A percentile compares a stretch with the other conserved stretches of the same genome.
Evolutionary conservation across 805 yeast genomes (phyloP).

Genomic region (Brettanomyces custersianus): DNA sequence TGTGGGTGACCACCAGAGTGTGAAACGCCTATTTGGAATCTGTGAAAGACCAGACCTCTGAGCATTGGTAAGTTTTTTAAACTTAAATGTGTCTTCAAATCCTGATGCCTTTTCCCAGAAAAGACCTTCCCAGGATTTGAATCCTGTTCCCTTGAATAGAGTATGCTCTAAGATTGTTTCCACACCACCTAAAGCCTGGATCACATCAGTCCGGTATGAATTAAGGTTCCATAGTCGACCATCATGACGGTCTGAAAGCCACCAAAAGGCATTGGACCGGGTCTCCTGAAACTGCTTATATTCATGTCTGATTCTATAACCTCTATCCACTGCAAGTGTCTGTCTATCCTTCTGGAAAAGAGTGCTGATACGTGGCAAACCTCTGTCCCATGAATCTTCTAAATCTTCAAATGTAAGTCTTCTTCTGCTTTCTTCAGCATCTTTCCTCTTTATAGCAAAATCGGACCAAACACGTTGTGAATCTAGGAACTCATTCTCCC

Average conservation of each 20-base stretch:
- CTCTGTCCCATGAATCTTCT: conserved; percentile 94
- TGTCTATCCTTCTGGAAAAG: conserved; percentile 92
- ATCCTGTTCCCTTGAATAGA: conserved; percentile 92
- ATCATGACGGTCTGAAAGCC: conserved; percentile 90
- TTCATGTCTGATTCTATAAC: conserved; percentile 76
- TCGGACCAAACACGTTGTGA: conserved; percentile 98
- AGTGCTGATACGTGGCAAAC: conserved; percentile 92
- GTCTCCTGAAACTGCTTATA: conserved; percentile 65
- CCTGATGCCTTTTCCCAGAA: conserved; percentile 99
- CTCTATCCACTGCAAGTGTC: conserved; percentile 89
- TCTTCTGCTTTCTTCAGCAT: conserved; percentile 77
- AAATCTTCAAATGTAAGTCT: conserved; percentile 86
- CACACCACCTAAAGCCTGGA: conserved; percentile 95
- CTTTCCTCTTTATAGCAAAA: conserved; percentile 81
- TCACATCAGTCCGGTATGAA: conserved; percentile 89
- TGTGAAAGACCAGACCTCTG: conserved; percentile 96
- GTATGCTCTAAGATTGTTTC: conserved; percentile 95
- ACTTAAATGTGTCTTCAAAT: conserved; percentile 91
- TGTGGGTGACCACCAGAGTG: conserved; percentile 99
- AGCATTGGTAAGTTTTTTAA: conserved; percentile 92
- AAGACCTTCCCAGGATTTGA: conserved; percentile 96
- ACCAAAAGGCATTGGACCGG: conserved; percentile 87
- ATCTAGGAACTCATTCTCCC: conserved; percentile 95
- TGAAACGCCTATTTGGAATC: conserved; percentile 94
- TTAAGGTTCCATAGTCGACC: conserved; percentile 93